Base-by-base conservation (phyloP, 2,329 filamentous ascomycete species). In the Diaporthe citrichinensis region DNA sequence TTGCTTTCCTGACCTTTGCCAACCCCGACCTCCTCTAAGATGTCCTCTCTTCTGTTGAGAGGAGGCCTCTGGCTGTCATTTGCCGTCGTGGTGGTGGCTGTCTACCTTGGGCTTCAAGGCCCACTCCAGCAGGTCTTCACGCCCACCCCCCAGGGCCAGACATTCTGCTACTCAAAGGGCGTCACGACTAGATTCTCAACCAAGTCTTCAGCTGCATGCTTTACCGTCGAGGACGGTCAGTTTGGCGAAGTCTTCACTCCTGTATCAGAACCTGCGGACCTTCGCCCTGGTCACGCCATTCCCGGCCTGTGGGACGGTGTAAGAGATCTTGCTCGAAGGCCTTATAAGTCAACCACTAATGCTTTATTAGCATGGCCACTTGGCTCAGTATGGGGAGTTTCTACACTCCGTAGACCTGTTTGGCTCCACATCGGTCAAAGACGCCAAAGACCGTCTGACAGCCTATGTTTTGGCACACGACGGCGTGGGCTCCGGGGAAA, bases 241-340 rank as follows among this genome's bases (percentile, higher is more conserved):
- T 92, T 93, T 78, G 83, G 83, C 0, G 82, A 84, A 7, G 86
- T 92, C 0, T 87, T 88, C 58, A 75, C 67, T n/a, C 75, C 72
- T 28, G 59, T 25, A 17, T 57, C 72, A 28, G 58, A 72, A 49
- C 46, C 83, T 4, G 79, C 81, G 25, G 80, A 81, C 23, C 83
- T 82, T 31, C 79, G 85, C 17, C 77, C 82, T 7, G 91, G 91
- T 0, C 87, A 90, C 78, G 92, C 89, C 2, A 89, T 93, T 36
- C 93, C 93, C 0, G 92, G 92, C 0, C 85, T 94, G 2, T 94
- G 92, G 90, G 93, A 94, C 78, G 92, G 92, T 0, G 75, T 76
- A 31, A 68, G 75, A 44, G 28, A 74, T 36, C 14, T 8, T 25
- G 41, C 36, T 5, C 20, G n/a, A 7, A 25, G 15, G 6, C 39